These are phyloP conservation scores for Mycena maculata DNA, from an alignment of 768 basidiomycete species.

Conservation along the genomic window DNA sequence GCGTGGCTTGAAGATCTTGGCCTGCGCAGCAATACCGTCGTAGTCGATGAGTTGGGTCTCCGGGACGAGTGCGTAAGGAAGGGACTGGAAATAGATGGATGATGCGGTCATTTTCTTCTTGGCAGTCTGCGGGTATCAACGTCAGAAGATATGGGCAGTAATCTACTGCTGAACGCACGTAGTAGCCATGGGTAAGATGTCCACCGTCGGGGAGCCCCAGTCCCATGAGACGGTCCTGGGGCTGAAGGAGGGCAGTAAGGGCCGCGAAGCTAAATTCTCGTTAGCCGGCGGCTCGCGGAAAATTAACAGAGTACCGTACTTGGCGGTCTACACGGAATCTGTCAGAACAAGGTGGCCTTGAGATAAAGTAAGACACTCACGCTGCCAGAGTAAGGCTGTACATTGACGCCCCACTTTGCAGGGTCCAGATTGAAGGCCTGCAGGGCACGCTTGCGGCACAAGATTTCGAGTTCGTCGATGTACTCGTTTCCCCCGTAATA, in stretches of 20 bases:
- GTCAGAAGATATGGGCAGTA: conserved; percentile 13
- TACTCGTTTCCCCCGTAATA: conserved; percentile 99
- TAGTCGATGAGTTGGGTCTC: conserved; percentile 93
- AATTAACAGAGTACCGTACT: conserved; percentile 60
- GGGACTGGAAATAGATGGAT: conserved; percentile 99
- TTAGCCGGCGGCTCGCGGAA: conserved; percentile 20
- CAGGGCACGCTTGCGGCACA: conserved; percentile 96
- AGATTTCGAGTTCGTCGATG: conserved; percentile 94
- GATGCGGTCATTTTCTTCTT: conserved; percentile 99
- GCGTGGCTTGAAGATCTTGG: conserved; percentile 94
- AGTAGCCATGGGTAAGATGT: conserved; percentile 97
- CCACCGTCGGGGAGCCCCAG: conserved; percentile 98
- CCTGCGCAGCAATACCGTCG: conserved; percentile 79
- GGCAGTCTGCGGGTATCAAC: conserved; percentile 70
- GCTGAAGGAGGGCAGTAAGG: conserved; percentile 94
- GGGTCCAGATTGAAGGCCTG: conserved; percentile 96
- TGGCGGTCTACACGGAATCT: conserved; percentile 72
- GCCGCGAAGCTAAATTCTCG: conserved; percentile 84
- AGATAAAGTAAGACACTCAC: conserved; percentile 56
- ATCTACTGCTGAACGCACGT: conserved; percentile 65
- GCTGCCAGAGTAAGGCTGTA: conserved; percentile 96
- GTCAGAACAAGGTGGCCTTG: conserved; percentile 31
- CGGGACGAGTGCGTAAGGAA: conserved; percentile 90
- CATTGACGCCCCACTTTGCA: conserved; percentile 96
- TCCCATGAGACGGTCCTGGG: conserved; percentile 98